These are phyloP conservation scores for Citrullus colocynthis DNA, from an alignment of 306 rosid genomes.

Conservation along the genomic window DNA sequence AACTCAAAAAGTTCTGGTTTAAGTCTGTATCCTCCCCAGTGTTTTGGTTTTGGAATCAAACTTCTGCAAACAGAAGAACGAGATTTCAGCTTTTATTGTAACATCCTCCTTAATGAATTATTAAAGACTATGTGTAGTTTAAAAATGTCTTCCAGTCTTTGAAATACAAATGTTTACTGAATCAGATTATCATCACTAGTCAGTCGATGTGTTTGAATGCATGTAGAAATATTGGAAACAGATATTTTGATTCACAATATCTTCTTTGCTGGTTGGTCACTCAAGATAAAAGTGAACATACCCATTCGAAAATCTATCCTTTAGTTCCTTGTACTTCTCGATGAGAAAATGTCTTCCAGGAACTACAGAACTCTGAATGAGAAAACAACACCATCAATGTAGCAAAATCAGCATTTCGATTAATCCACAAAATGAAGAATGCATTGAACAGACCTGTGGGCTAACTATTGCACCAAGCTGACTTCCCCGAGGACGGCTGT, in stretches of 20 bases:
- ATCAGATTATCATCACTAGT: neutral
- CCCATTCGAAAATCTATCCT: slow-evolving; percentile 72
- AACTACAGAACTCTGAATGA: slow-evolving; percentile 61
- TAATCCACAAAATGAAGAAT: neutral
- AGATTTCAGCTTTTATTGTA: slow-evolving; percentile 9
- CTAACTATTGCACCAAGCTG: slow-evolving; percentile 95
- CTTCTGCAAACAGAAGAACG: slow-evolving; percentile 42
- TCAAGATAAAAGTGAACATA: slow-evolving; percentile 22
- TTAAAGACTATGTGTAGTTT: neutral
- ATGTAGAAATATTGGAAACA: neutral
- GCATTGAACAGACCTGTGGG: slow-evolving; percentile 57
- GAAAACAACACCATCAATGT: slow-evolving; percentile 9
- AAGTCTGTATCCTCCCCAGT: slow-evolving; percentile 97
- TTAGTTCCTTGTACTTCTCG: slow-evolving; percentile 56
- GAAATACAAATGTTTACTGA: neutral
- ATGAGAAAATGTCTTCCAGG: slow-evolving; percentile 74
- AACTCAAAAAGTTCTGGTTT: slow-evolving; percentile 73
- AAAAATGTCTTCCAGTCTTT: neutral
- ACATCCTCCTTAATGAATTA: neutral
- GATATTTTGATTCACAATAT: neutral
- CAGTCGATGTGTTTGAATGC: neutral
- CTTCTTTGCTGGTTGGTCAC: neutral
- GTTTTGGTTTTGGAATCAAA: slow-evolving; percentile 68
- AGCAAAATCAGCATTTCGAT: neutral
- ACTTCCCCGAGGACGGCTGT: slow-evolving; percentile 94